Evolutionary conservation across 2,329 filamentous ascomycete species (phyloP), one percentile per base, ranked within the genome.

Genomic region (Aspergillus cejpii): DNA sequence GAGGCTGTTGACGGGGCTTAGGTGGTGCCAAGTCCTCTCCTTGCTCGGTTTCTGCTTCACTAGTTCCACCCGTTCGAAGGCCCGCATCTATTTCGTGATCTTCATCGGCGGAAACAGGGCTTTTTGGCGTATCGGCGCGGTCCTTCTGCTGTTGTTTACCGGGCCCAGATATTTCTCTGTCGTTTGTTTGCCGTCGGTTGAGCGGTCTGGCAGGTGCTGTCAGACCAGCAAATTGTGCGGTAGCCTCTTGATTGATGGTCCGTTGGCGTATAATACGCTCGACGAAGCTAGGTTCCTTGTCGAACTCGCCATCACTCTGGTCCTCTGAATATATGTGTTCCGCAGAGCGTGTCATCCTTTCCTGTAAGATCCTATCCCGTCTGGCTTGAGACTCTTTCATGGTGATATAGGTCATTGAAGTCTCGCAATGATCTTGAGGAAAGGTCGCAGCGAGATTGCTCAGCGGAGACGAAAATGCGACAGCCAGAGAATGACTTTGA

Each of bases 1-100:
- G 39, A 4, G 60, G 55, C 38, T 64, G 64, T 33, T 61, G 62
- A 36, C 54, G 56, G 8, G 52, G 54, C 0, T 61, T 51, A 31
- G 59, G 56, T 20, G 57, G 51, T 12, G 47, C 51, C 7, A 43
- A n/a, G 28, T 69, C 62, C 33, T 72, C 70, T 47, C 73, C 71
- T 44, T 70, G 66, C 44, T 74, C 72, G 0, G 72, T 74, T 52
- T 74, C 71, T 44, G 69, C 70, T 53, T 74, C 66, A 19, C 65
- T 69, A 17, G 47, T 48, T 11, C 47, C 57, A 15, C 56, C 61
- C 17, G 48, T 56, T 3, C 53, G 51, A n/a, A 54, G 44, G 3
- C 49, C 53, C 8, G 37, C 37, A 11, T 50, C 46, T n/a, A 49
- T 47, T n/a, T 50, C 53, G 27, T 56, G 53, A 15, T 41, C 51